A percentile compares a stretch with the other conserved stretches of the same genome.
Evolutionary conservation across 2,329 filamentous ascomycete genomes (phyloP).

Genomic region (Sporothrix curviconia): DNA sequence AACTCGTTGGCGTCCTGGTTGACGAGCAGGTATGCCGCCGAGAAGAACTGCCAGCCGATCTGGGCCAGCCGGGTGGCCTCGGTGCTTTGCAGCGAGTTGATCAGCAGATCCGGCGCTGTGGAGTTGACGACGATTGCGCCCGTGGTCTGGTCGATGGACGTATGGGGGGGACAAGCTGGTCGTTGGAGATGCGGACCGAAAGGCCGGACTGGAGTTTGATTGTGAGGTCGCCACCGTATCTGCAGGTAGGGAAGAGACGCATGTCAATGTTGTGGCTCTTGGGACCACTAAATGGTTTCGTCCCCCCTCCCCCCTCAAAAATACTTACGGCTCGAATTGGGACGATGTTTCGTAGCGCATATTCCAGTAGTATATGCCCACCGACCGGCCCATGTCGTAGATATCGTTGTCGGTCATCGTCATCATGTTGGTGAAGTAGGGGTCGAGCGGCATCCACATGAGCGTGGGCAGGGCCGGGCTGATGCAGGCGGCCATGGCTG

Average conservation of each 20-base stretch:
- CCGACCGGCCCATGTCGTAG: constrained; percentile 12
- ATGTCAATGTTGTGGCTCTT: neutral
- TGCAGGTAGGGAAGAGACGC: too few relatives aligned
- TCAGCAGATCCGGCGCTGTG: constrained; percentile 20
- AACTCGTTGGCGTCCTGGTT: constrained; percentile 25
- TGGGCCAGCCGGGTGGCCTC: constrained; percentile 22
- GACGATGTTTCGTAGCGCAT: constrained; percentile 15
- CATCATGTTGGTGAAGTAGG: constrained; percentile 18
- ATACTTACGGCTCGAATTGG: neutral
- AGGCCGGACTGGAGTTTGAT: constrained; percentile 19
- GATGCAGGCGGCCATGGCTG: constrained; percentile 20
- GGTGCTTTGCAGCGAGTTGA: constrained; percentile 22
- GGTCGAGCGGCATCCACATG: constrained; percentile 21
- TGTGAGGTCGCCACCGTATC: constrained; percentile 19
- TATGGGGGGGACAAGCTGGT: constrained; percentile 26
- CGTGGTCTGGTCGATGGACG: constrained; percentile 18
- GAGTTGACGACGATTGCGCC: constrained; percentile 15
- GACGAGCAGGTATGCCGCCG: constrained; percentile 26
- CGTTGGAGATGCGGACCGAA: constrained; percentile 24
- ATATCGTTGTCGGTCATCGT: constrained; percentile 4
- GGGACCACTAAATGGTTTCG: neutral
- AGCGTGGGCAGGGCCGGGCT: constrained; percentile 19
- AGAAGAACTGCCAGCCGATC: constrained; percentile 27
- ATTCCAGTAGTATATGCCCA: constrained; percentile 20
- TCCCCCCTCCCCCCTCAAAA: too few relatives aligned